Percentiles rank a stretch among this genome's conserved stretches.
phyloP scores from a whole-genome alignment of 2,329 filamentous ascomycete species.

The Penicillium polonicum region DNA sequence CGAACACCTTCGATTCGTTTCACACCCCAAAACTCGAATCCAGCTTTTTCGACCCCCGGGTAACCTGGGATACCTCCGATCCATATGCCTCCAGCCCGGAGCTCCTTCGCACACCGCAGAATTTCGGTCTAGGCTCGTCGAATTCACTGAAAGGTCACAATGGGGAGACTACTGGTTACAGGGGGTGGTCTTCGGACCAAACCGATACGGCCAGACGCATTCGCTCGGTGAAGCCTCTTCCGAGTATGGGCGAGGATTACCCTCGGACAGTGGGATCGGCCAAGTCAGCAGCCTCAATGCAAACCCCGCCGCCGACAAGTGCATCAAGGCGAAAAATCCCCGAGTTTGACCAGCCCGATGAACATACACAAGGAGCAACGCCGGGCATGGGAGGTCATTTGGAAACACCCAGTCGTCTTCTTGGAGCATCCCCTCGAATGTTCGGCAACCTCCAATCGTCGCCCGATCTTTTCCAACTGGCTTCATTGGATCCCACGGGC shows the following conservation, averaged over 20 bases:
- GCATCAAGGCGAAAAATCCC: slow-evolving; percentile 52
- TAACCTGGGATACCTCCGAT: slow-evolving; percentile 49
- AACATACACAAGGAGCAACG: slow-evolving; percentile 23
- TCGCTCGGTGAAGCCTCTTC: slow-evolving; percentile 30
- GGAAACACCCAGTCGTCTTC: slow-evolving; percentile 46
- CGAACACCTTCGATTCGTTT: slow-evolving; percentile 42
- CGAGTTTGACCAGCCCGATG: slow-evolving; percentile 29
- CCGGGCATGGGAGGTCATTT: slow-evolving; percentile 35
- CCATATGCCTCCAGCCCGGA: slow-evolving; percentile 49
- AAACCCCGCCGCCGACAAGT: slow-evolving; percentile 62
- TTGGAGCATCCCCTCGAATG: slow-evolving; percentile 48
- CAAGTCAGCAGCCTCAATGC: slow-evolving; percentile 52
- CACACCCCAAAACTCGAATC: slow-evolving; percentile 49
- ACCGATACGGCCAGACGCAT: slow-evolving; percentile 37
- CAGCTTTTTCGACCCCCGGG: slow-evolving; percentile 47
- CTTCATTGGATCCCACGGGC: slow-evolving; percentile 52
- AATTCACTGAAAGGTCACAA: slow-evolving; percentile 23
- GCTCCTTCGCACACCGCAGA: slow-evolving; percentile 45
- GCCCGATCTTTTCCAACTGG: slow-evolving; percentile 56
- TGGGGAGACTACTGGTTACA: slow-evolving; percentile 16
- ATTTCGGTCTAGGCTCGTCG: slow-evolving; percentile 38
- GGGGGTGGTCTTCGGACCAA: slow-evolving; percentile 26
- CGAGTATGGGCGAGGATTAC: slow-evolving; percentile 30
- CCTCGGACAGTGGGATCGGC: slow-evolving; percentile 36
- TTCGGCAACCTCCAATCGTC: slow-evolving; percentile 58